phyloP scores from a whole-genome alignment of 1,284 basidiomycete genomes.

The Trichosporon sp. region DNA sequence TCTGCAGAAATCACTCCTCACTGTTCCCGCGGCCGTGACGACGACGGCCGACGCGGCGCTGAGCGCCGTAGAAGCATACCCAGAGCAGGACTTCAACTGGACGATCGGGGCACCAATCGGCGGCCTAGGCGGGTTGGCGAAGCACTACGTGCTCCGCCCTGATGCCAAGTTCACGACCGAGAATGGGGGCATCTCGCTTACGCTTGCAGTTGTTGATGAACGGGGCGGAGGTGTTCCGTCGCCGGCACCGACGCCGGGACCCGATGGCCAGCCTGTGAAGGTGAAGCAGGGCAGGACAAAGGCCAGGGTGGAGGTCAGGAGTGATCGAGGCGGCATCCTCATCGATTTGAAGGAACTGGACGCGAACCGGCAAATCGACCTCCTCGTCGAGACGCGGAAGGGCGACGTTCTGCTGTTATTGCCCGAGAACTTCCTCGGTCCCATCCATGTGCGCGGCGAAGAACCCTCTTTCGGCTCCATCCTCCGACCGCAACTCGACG shows the following conservation, averaged over 20 bases:
- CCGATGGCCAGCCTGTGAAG: slow-evolving; percentile 23
- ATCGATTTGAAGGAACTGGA: slow-evolving; percentile 50
- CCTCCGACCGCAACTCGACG: slow-evolving; percentile 35
- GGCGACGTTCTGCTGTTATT: slow-evolving; percentile 50
- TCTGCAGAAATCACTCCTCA: slow-evolving; percentile 33
- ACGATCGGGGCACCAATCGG: slow-evolving; percentile 50
- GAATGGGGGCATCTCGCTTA: slow-evolving; percentile 43
- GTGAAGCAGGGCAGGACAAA: slow-evolving; percentile 43
- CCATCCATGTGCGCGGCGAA: slow-evolving; percentile 32
- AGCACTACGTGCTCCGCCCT: slow-evolving; percentile 42
- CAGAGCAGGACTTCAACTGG: slow-evolving; percentile 33
- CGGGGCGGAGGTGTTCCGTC: slow-evolving; percentile 19
- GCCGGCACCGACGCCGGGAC: not conserved
- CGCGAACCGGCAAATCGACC: slow-evolving; percentile 28
- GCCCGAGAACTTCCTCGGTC: slow-evolving; percentile 45
- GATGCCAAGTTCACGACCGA: slow-evolving; percentile 46
- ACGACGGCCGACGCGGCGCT: slow-evolving; percentile 43
- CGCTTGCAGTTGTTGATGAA: slow-evolving; percentile 44
- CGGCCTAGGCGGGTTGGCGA: slow-evolving; percentile 44
- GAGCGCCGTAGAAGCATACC: slow-evolving; percentile 31
- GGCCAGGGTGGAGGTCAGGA: slow-evolving; percentile 44
- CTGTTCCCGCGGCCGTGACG: slow-evolving; percentile 40
- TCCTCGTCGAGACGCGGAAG: slow-evolving; percentile 41
- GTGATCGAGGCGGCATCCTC: slow-evolving; percentile 43
- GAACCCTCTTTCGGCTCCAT: slow-evolving; percentile 34